Evolutionary conservation across 2,329 filamentous ascomycete genomes (phyloP).

Genomic region (Diaporthe humulicola): DNA sequence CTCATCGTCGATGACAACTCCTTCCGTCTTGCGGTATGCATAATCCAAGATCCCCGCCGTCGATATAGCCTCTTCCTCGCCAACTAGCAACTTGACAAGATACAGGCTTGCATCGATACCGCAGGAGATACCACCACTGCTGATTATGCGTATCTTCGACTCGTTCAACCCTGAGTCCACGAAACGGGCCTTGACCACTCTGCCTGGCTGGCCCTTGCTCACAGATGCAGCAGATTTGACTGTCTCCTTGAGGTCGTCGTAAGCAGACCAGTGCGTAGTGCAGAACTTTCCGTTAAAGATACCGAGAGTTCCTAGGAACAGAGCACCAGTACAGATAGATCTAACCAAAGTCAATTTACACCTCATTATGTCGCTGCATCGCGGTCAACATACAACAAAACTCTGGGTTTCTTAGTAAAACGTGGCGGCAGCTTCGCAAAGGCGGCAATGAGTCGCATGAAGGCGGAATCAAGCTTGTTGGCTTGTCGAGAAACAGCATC

Average conservation of each 20-base stretch:
- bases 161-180: slow-evolving; percentile 7
- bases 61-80: slow-evolving; percentile 25
- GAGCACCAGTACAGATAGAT: slow-evolving; percentile 3
- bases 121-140: neutral
- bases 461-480: neutral
- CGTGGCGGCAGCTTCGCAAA: neutral
- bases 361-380: rapidly evolving
- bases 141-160: neutral
- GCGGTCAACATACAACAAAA: neutral
- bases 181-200: neutral
- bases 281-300: slow-evolving; percentile 4
- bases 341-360: neutral
- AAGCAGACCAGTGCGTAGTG: slow-evolving; percentile 2
- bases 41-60: slow-evolving; percentile 32
- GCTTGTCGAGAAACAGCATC: neutral
- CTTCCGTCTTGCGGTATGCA: slow-evolving; percentile 35
- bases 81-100: slow-evolving; percentile 22
- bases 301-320: neutral
- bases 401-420: neutral
- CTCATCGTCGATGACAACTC: neutral
- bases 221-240: neutral
- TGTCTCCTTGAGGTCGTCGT: neutral
- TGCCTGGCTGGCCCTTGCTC: neutral
- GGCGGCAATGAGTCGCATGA: slow-evolving; percentile 7
- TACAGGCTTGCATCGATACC: slow-evolving; percentile 25